Base-by-base conservation (phyloP, 2,329 filamentous ascomycete species). In the Venturia oleaginea region DNA sequence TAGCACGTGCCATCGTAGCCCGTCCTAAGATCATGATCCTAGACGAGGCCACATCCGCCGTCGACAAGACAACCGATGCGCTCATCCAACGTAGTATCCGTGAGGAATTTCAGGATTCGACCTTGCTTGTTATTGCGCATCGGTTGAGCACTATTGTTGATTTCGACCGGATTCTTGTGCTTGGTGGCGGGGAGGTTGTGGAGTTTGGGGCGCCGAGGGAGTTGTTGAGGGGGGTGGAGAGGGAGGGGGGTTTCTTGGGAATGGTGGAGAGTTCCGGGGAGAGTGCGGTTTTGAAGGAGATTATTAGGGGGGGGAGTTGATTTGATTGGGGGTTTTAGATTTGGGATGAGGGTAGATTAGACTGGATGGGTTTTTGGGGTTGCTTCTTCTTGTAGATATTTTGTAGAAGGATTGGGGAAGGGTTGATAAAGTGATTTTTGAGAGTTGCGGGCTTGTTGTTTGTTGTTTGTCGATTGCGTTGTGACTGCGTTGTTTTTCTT, bases 1-100 rank as follows among this genome's bases (percentile, higher is more conserved):
- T 70, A 5, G 69, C 69, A 2, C 67, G 69, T 46, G 69, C 68
- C 61, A 67, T 70, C 46, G 59, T 69, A 15, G 60, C 68, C 7
- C 82, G 86, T 0, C 88, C 89, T 3, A 88, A 88, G 71, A 85
- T 93, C 69, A 88, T 93, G 83, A 85, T 92, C 1, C 81, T 92
- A 1, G 89, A 93, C 72, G 89, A 92, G 76, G 89, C 90, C 0
- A 93, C 90, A 0, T 87, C 84, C 3, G 88, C 89, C 0, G 88
- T 92, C 2, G 89, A 92, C 73, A 90, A 91, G 86, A 79, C 82
- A 48, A 92, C 89, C 0, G 89, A 92, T 71, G 78, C 81, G 0
- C 80, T 90, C 32, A 92, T 92, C 70, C 89, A 92, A 76, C 82
- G 86, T 6, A 85, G 81, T 61, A 91, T 92, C 68, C 81, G 88